Conservation (phyloP, 1,284 basidiomycete genomes). For the Trichosporon faecale region DNA sequence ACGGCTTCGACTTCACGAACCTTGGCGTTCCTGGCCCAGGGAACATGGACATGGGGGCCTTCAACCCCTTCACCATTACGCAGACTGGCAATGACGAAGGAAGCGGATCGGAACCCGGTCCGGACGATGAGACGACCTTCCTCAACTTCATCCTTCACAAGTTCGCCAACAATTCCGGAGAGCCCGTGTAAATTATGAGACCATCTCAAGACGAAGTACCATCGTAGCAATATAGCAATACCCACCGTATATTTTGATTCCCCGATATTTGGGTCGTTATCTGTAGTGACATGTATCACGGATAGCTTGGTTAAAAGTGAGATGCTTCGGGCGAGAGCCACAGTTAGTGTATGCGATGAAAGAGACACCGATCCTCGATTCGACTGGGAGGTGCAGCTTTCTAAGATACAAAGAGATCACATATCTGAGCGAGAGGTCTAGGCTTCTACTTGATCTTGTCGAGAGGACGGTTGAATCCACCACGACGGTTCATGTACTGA, state of each 20-base stretch:
- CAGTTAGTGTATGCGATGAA: too few species aligned
- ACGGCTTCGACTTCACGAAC: constrained; percentile 45
- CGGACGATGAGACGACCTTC: constrained; percentile 45
- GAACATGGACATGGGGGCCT: constrained; percentile 29
- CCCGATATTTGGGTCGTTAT: constrained; percentile 5
- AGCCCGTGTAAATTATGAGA: constrained; percentile 25
- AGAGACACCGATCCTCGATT: too few species aligned
- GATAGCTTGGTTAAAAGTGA: not conserved
- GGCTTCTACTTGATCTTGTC: constrained; percentile 64
- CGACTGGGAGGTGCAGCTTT: too few species aligned
- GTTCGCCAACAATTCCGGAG: constrained; percentile 46
- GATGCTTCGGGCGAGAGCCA: too few species aligned
- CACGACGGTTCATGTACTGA: constrained; percentile 69
- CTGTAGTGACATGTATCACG: constrained; percentile 11
- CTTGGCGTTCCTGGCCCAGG: constrained; percentile 32
- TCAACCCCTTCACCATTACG: constrained; percentile 52
- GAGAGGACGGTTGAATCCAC: constrained; percentile 86
- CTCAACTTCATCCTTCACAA: constrained; percentile 49
- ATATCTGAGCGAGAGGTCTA: not conserved
- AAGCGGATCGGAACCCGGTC: constrained; percentile 22
- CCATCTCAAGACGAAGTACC: not conserved
- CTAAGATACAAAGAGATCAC: too few species aligned
- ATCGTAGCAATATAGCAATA: constrained; percentile 10
- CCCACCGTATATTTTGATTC: constrained; percentile 4
- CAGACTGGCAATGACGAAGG: constrained; percentile 42